A percentile compares a stretch with the other conserved stretches of the same genome.
Conservation (phyloP, 2,329 filamentous ascomycete genomes). For the Colletotrichum kahawae region DNA sequence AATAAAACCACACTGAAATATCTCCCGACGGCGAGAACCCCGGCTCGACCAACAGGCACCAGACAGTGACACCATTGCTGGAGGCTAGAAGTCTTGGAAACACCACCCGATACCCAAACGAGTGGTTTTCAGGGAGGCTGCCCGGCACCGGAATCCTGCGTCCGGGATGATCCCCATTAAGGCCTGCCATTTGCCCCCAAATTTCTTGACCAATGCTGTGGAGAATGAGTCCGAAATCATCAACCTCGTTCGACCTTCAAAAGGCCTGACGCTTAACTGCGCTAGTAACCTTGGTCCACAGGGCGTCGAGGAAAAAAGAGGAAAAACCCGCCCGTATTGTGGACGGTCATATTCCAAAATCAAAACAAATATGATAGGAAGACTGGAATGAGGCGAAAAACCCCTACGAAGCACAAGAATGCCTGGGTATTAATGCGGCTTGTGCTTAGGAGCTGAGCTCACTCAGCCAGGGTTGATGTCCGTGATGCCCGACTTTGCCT, state of each 20-base stretch:
- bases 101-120: not conserved
- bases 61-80: not conserved
- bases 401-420: not conserved
- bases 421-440: not conserved
- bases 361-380: not conserved
- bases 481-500: not conserved
- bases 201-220: not conserved
- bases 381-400: not conserved
- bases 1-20: not conserved
- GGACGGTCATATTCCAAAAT: not conserved
- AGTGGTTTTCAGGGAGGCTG: not conserved
- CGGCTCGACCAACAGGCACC: not conserved
- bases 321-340: not conserved
- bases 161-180: conserved; percentile 4
- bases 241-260: not conserved
- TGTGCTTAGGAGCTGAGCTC: not conserved
- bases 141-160: not conserved
- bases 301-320: not conserved
- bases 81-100: not conserved
- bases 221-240: not conserved
- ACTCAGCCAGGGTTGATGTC: not conserved
- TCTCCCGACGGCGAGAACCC: not conserved
- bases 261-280: not conserved
- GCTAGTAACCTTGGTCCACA: conserved; percentile 10
- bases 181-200: not conserved